phyloP scores from a whole-genome alignment of 2,329 filamentous ascomycete genomes.

The Diplodia corticola region DNA sequence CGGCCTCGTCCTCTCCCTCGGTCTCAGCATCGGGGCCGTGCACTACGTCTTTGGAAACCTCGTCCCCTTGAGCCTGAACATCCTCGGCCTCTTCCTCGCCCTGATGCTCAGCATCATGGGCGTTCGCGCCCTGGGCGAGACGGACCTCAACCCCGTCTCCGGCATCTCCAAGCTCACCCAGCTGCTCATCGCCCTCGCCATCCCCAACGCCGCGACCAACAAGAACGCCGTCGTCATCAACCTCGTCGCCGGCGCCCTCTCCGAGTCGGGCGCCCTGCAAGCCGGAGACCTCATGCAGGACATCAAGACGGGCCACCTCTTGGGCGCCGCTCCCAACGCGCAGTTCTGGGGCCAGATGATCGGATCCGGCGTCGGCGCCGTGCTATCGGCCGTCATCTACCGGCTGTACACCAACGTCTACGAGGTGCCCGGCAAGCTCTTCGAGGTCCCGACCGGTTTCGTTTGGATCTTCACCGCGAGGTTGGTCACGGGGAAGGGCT shows the following conservation, averaged over 20 bases:
- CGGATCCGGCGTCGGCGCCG: slow-evolving; percentile 79
- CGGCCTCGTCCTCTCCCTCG: slow-evolving; percentile 73
- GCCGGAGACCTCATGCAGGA: slow-evolving; percentile 97
- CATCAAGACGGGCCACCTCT: slow-evolving; percentile 89
- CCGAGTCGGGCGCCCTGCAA: slow-evolving; percentile 82
- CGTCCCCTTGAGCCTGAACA: slow-evolving; percentile 77
- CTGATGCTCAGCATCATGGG: slow-evolving; percentile 67
- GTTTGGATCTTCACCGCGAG: slow-evolving; percentile 98
- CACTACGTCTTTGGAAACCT: slow-evolving; percentile 80
- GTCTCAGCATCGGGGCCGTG: slow-evolving; percentile 78
- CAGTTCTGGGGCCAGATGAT: slow-evolving; percentile 98
- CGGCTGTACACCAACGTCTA: slow-evolving; percentile 89
- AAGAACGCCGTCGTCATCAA: slow-evolving; percentile 93
- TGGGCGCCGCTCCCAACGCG: slow-evolving; percentile 88
- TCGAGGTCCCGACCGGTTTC: slow-evolving; percentile 91
- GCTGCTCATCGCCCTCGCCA: slow-evolving; percentile 88
- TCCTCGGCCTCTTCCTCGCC: slow-evolving; percentile 79
- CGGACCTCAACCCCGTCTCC: slow-evolving; percentile 92
- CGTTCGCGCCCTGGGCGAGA: slow-evolving; percentile 69
- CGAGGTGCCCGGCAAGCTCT: slow-evolving; percentile 80
- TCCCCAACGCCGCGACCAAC: slow-evolving; percentile 66
- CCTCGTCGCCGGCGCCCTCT: slow-evolving; percentile 86
- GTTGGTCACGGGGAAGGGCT: slow-evolving; percentile 84
- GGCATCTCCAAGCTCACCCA: slow-evolving; percentile 97
- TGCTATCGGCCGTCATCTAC: slow-evolving; percentile 85